These are phyloP conservation scores for Aspergillus nanangensis DNA, from an alignment of 495 filamentous ascomycete species.

Conservation along the genomic window DNA sequence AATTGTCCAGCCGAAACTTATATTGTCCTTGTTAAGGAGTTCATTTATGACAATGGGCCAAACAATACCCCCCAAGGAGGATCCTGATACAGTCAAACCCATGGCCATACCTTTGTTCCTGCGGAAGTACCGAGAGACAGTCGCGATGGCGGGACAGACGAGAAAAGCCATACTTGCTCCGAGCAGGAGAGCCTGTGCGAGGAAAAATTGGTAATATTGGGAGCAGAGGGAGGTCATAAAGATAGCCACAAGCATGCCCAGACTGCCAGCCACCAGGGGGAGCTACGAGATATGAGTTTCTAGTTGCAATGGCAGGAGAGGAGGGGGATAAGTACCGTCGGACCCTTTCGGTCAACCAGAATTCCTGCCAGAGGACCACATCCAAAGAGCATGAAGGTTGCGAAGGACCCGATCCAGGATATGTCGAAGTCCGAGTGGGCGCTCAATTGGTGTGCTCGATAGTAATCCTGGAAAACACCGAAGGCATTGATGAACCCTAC, in stretches of 20 bases:
- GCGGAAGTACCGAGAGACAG: slow-evolving; percentile 52
- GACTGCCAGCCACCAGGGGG: slow-evolving; percentile 18
- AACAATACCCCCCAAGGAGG: slow-evolving; percentile 52
- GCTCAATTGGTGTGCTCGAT: slow-evolving; percentile 44
- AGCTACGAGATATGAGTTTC: slow-evolving; percentile 12
- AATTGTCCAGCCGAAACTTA: slow-evolving; percentile 49
- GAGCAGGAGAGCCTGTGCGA: slow-evolving; percentile 55
- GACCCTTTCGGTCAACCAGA: too few species aligned
- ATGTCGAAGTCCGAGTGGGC: slow-evolving; percentile 44
- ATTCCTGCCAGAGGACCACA: slow-evolving; percentile 33
- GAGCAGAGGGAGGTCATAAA: slow-evolving; percentile 58
- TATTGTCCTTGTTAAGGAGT: slow-evolving; percentile 21
- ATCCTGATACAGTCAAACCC: slow-evolving; percentile 51
- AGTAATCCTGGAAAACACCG: slow-evolving; percentile 61
- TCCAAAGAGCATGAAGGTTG: slow-evolving; percentile 34
- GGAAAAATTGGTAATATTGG: slow-evolving; percentile 58
- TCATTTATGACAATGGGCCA: slow-evolving; percentile 41
- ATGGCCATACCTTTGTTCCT: slow-evolving; percentile 48
- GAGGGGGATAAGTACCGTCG: too few species aligned
- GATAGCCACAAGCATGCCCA: slow-evolving; percentile 34
- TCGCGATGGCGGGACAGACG: slow-evolving; percentile 46
- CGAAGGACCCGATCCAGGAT: slow-evolving; percentile 58
- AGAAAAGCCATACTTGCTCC: slow-evolving; percentile 48
- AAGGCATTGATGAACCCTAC: slow-evolving; percentile 62
- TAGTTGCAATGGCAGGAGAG: background rate